Base-by-base conservation (phyloP, 768 basidiomycete species). In the Dioszegia hungarica region DNA sequence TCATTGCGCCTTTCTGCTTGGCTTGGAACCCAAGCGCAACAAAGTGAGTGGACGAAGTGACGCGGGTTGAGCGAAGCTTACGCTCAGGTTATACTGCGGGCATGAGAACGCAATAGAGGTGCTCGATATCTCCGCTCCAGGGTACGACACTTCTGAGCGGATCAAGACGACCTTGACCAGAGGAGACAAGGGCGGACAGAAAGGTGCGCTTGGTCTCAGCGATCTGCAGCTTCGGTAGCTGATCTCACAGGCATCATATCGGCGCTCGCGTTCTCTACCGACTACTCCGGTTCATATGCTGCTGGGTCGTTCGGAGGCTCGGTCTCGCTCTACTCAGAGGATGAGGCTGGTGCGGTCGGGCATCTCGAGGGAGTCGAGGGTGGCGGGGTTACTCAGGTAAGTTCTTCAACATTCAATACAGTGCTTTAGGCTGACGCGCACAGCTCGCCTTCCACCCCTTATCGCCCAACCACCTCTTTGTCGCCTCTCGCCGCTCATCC, bases 101-200 rank as follows among this genome's bases (percentile, higher is more conserved):
- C 88, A 86, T 58, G 86, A 90, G 73, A 82, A 86, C 62, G 86
- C 89, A 5, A 87, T 94, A 47, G 90, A 92, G 73, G 80, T 90
- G 15, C 89, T 93, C 68, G 88, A 92, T 64, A 73, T 93, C 5
- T 77, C 81, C 10, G 75, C 76, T 24, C 91, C 91, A 0, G 89
- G 91, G 0, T 82, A 83, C 8, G 62, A 61, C 34, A 53, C 50
- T 63, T 88, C 89, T 1, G 81, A 80, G 0, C 82, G 92, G 1
- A 62, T 91, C 2, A 80, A 78, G 15, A 90, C 87, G 1, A 85
- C 84, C 0, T 84, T 85, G 1, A 84, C 84, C 0, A 85, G 85
- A 72, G 89, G 87, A 71, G 87, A 85, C 58, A 86, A 84, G 64
- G 85, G 88, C 49, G 93, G 92, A 0, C 79, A 95, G 41, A 94